Evolutionary conservation across 208 protist species (phyloP).

Genomic region (Trypanosoma rangeli): DNA sequence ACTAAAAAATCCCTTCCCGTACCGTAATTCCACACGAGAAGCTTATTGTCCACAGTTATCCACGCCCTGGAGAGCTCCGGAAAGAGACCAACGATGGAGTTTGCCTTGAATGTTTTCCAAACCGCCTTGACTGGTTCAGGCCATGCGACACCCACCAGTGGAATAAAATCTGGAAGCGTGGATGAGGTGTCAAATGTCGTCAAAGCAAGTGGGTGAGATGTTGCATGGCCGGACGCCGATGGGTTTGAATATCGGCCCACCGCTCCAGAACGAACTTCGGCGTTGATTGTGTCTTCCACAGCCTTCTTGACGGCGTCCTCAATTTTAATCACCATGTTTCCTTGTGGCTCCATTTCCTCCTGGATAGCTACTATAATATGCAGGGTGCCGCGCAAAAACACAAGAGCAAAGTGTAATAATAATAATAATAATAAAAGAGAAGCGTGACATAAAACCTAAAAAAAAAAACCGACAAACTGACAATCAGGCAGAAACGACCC

Average conservation of each 20-base stretch:
- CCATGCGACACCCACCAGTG: conserved; percentile 67
- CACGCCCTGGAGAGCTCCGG: conserved; percentile 72
- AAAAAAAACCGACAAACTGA: not conserved
- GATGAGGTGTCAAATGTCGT: conserved; percentile 73
- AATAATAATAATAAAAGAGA: conserved; percentile 18
- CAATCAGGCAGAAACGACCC: not conserved
- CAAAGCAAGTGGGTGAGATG: conserved; percentile 63
- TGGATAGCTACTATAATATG: conserved; percentile 6
- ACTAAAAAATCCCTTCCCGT: conserved; percentile 72
- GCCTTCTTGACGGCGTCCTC: conserved; percentile 29
- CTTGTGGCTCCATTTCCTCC: conserved; percentile 23
- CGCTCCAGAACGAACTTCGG: conserved; percentile 40
- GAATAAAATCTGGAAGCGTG: conserved; percentile 76
- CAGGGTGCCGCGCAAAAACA: not conserved
- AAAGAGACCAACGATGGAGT: conserved; percentile 79
- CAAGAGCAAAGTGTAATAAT: conserved; percentile 5
- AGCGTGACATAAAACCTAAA: not conserved
- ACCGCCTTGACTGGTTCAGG: conserved; percentile 64
- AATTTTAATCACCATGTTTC: conserved; percentile 14
- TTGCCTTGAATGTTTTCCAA: conserved; percentile 67
- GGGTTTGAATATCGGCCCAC: conserved; percentile 44
- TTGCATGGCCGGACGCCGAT: conserved; percentile 50
- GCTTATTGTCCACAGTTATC: conserved; percentile 85
- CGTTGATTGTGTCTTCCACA: conserved; percentile 65
- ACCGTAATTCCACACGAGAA: conserved; percentile 85